A percentile compares a stretch with the other conserved stretches of the same genome.
Conservation (phyloP, 805 yeast genomes). For the Candida caryicola region DNA sequence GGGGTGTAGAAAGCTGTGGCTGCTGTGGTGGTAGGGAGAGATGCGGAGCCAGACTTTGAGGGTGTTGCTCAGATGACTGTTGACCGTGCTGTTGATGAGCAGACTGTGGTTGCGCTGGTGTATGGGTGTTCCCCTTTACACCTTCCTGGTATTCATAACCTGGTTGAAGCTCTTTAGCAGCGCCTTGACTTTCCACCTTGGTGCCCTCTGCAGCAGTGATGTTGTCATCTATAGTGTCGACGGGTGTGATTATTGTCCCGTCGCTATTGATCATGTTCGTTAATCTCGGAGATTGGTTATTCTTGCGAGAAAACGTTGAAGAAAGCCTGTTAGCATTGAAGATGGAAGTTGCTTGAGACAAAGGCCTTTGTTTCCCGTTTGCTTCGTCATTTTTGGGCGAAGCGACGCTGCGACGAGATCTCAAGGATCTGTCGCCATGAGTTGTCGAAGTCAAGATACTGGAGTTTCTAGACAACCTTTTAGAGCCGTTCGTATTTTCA, state of each 20-base stretch:
- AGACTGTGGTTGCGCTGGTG: not conserved
- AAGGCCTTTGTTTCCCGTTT: slow-evolving; percentile 16
- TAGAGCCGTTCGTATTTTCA: slow-evolving; percentile 3
- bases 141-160: not conserved
- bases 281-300: slow-evolving; percentile 34
- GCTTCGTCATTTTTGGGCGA: slow-evolving; percentile 3
- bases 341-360: slow-evolving; percentile 21
- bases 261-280: slow-evolving; percentile 44
- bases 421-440: slow-evolving; percentile 12
- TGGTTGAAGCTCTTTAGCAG: not conserved
- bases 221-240: slow-evolving; percentile 22
- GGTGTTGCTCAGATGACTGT: slow-evolving; percentile 6
- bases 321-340: slow-evolving; percentile 29
- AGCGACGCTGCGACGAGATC: slow-evolving; percentile 11
- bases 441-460: slow-evolving; percentile 17
- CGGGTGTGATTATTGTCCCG: slow-evolving; percentile 43
- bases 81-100: slow-evolving; percentile 6
- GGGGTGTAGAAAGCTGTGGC: not conserved
- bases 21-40: slow-evolving; percentile 11
- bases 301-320: slow-evolving; percentile 37
- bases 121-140: not conserved
- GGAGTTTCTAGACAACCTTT: slow-evolving; percentile 17
- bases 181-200: not conserved
- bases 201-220: not conserved
- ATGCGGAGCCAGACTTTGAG: slow-evolving; percentile 11